phyloP scores from a whole-genome alignment of 495 filamentous ascomycete genomes.

The Talaromyces liani region DNA sequence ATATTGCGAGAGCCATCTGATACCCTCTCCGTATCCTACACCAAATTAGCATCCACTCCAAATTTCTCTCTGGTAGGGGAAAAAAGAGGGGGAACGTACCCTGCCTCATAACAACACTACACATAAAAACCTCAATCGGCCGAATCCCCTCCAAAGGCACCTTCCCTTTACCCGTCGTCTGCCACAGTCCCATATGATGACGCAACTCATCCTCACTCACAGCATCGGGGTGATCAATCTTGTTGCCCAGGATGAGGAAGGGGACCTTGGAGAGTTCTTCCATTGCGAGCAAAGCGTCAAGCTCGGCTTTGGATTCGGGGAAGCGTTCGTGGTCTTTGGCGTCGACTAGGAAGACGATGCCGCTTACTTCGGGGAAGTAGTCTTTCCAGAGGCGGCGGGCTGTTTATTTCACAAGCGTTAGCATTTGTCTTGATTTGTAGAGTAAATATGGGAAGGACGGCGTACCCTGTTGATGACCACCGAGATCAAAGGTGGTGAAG shows the following conservation, averaged over 20 bases:
- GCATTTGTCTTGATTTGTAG: not conserved
- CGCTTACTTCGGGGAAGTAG: constrained; percentile 97
- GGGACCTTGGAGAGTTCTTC: constrained; percentile 90
- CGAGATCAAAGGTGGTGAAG: constrained; percentile 96
- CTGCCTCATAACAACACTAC: constrained; percentile 95
- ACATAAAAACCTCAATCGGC: constrained; percentile 98
- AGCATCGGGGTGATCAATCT: constrained; percentile 96
- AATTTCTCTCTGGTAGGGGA: not conserved
- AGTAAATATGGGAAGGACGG: not conserved
- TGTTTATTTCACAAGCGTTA: constrained; percentile 20
- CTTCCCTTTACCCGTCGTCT: constrained; percentile 98
- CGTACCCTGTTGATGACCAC: constrained; percentile 91
- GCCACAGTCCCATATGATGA: constrained; percentile 82
- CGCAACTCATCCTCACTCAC: constrained; percentile 91
- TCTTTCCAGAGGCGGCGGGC: constrained; percentile 97
- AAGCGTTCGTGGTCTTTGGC: constrained; percentile 94
- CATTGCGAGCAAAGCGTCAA: constrained; percentile 90
- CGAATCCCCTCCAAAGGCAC: constrained; percentile 89
- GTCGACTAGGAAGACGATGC: constrained; percentile 96
- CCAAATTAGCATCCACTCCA: constrained; percentile 4
- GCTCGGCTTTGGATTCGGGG: constrained; percentile 88
- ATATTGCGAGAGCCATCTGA: constrained; percentile 49
- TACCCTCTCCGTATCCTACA: constrained; percentile 46
- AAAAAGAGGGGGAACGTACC: constrained; percentile 41
- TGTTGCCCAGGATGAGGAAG: constrained; percentile 93